Conservation (phyloP, 768 basidiomycete species). For the Exsudoporus frostii region DNA sequence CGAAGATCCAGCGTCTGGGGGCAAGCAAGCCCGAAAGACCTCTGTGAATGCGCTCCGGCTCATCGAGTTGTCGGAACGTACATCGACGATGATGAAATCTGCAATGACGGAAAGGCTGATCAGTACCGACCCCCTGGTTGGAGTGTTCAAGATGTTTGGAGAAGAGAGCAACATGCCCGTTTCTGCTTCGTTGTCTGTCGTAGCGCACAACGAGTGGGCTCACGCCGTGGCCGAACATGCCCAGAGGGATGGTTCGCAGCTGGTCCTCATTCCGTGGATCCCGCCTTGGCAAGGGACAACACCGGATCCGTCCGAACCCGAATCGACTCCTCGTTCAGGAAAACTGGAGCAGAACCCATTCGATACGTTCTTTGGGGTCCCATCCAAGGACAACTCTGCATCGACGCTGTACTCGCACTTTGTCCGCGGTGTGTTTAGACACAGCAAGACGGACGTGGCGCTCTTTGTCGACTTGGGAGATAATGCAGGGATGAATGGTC, state of each 20-base stretch:
- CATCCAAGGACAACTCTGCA: conserved; percentile 45
- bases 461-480: conserved; percentile 76
- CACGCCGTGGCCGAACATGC: conserved; percentile 61
- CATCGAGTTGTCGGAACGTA: conserved; percentile 85
- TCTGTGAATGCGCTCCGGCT: conserved; percentile 77
- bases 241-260: conserved; percentile 53
- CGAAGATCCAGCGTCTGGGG: conserved; percentile 1
- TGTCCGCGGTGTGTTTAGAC: conserved; percentile 76
- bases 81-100: conserved; percentile 82
- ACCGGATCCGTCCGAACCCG: conserved; percentile 28
- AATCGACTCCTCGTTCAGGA: conserved; percentile 10
- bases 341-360: conserved; percentile 56
- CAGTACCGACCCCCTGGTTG: conserved; percentile 66
- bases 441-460: conserved; percentile 72
- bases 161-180: conserved; percentile 65
- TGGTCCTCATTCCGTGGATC: conserved; percentile 85
- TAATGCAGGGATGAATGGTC: conserved; percentile 24
- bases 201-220: conserved; percentile 72
- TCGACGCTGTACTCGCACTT: conserved; percentile 75
- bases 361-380: conserved; percentile 69
- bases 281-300: conserved; percentile 38
- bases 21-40: not conserved
- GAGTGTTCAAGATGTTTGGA: conserved; percentile 76
- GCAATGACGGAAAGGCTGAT: conserved; percentile 70
- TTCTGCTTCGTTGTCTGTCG: conserved; percentile 68